Conservation (phyloP, 108 stramenopile genomes). For the Nitzschia sp. region DNA sequence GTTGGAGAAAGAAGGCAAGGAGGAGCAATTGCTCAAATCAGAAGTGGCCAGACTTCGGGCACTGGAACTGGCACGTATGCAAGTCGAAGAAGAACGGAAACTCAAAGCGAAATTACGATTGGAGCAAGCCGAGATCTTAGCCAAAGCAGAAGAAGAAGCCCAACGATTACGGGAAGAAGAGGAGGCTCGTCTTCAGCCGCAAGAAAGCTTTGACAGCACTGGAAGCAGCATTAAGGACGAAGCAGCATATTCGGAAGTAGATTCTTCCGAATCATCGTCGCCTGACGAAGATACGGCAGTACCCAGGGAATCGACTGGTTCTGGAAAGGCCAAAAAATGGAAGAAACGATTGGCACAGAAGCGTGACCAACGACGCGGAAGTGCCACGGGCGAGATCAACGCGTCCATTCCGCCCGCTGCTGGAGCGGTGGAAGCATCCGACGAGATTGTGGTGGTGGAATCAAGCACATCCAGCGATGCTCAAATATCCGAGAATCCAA, state of each 20-base stretch:
- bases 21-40: background rate
- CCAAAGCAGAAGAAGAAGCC: background rate
- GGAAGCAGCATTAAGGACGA: background rate
- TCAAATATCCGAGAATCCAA: background rate
- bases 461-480: too few species aligned
- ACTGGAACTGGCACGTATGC: background rate
- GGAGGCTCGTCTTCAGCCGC: background rate
- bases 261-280: background rate
- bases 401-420: too few species aligned
- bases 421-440: too few species aligned
- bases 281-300: background rate
- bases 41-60: background rate
- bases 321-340: background rate
- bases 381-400: too few species aligned
- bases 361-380: background rate
- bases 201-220: background rate
- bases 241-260: background rate
- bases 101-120: background rate
- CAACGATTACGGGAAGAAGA: background rate
- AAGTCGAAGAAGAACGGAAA: background rate
- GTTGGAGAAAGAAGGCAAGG: background rate
- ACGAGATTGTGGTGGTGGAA: too few species aligned
- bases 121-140: background rate
- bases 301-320: background rate
- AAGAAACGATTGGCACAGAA: background rate